Evolutionary conservation across 2,329 filamentous ascomycete genomes (phyloP).

Genomic region (Chrysoporthe puriensis): DNA sequence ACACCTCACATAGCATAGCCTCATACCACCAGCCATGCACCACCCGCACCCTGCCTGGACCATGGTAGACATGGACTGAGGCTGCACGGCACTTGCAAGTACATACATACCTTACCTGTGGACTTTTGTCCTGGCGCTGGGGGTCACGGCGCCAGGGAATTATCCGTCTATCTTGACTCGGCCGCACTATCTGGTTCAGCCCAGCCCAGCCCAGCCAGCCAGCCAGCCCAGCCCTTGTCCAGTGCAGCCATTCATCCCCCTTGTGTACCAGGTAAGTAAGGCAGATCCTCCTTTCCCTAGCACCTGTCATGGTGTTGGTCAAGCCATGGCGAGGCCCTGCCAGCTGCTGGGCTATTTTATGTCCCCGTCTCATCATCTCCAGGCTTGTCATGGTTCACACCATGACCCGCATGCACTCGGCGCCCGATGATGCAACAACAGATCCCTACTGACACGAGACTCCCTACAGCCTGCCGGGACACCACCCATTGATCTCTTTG

Average conservation of each 20-base stretch:
- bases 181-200: not conserved
- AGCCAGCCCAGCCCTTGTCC: too few species aligned
- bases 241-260: too few species aligned
- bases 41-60: not conserved
- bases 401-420: not conserved
- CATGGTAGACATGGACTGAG: not conserved
- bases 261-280: too few species aligned
- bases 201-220: too few species aligned
- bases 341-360: not conserved
- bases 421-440: not conserved
- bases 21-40: not conserved
- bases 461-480: not conserved
- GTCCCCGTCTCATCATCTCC: not conserved
- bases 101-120: not conserved
- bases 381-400: not conserved
- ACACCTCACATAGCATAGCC: constrained; percentile 6
- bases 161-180: not conserved
- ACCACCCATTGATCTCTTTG: too few species aligned
- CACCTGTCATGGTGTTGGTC: not conserved
- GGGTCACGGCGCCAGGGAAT: not conserved
- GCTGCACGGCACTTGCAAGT: not conserved
- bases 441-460: not conserved
- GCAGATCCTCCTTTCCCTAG: too few species aligned
- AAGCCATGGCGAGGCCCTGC: not conserved
- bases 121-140: not conserved